Evolutionary conservation across 352 stramenopile species (phyloP).

Genomic region (Plasmopara muralis): DNA sequence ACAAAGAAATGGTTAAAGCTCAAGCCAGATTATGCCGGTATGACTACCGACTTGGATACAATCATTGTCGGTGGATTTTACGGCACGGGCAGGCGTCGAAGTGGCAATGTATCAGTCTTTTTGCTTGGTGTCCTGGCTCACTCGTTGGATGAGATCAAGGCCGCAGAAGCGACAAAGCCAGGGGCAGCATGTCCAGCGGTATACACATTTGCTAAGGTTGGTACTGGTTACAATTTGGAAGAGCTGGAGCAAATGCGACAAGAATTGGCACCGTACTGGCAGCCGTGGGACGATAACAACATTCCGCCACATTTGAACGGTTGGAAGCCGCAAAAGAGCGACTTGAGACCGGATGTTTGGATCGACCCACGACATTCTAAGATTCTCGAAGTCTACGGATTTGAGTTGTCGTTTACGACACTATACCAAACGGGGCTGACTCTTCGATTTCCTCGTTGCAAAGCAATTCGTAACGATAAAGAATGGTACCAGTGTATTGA

Average conservation of each 20-base stretch:
- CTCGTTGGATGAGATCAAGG: conserved; percentile 47
- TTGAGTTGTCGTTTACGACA: conserved; percentile 76
- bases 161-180: conserved; percentile 39
- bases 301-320: conserved; percentile 67
- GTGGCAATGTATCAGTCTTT: conserved; percentile 79
- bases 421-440: conserved; percentile 78
- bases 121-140: conserved; percentile 59
- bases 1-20: conserved; percentile 84
- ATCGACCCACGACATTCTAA: conserved; percentile 78
- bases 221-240: conserved; percentile 78
- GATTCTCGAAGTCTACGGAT: conserved; percentile 80
- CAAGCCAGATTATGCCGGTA: conserved; percentile 82
- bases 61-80: conserved; percentile 82
- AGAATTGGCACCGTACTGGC: conserved; percentile 77
- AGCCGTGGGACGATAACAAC: conserved; percentile 59
- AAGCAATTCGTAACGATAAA: conserved; percentile 79
- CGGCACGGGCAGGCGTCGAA: conserved; percentile 61
- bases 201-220: conserved; percentile 78
- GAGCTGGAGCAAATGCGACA: conserved; percentile 66
- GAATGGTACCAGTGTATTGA: conserved; percentile 76
- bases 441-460: conserved; percentile 73
- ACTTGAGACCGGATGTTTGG: conserved; percentile 75
- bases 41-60: conserved; percentile 76
- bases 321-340: conserved; percentile 70
- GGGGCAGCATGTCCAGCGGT: conserved; percentile 44